Evolutionary conservation across 148 eudicot species (phyloP), one percentile per base, ranked within the genome.

Genomic region (Cornus suecica): DNA sequence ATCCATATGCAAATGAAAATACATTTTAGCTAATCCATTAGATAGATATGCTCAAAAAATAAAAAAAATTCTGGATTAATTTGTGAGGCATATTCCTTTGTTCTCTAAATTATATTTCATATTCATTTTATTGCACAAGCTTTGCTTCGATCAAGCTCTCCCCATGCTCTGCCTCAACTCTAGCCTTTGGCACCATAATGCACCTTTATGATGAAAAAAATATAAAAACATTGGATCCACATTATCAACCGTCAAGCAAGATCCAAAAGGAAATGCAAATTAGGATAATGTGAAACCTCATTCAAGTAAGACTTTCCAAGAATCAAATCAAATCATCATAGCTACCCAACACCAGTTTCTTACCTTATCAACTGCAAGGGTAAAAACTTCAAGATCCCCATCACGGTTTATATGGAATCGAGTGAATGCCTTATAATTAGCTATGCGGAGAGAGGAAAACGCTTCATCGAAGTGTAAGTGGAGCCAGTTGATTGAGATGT

Each of bases 381-480:
- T 96, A 83, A 76, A 93, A 81, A 96, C 93, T 84, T 96, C 97
- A 71, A 96, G 94, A 82, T 88, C 82, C 11, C 99, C 99, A 61
- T 85, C 76, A 10, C 25, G 29, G 58, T 79, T 91, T 79, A 93
- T 90, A 71, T 91, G 94, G 82, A 96, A 90, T 72, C 99, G 97
- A 65, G 99, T 93, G 73, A 96, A 96, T 37, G 99, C 85, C 85
- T 96, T 96, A 85, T 96, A 96, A 78, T 96, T 93, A 34, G 99
- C 99, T 45, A 96, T 93, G 7, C 99, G 91, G 45, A 96, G 93
- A 52, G 99, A 96, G 41, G 99, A 96, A 87, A 96, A 96, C 26
- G 99, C 99, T 87, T 96, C 99, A 63, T 96, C 99, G 23, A 96
- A 96, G 77, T 93, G 99, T n/a, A 96, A 63, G 84, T 96, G 97